Conservation (phyloP, 2,329 filamentous ascomycete genomes). For the Botrytis deweyae region DNA sequence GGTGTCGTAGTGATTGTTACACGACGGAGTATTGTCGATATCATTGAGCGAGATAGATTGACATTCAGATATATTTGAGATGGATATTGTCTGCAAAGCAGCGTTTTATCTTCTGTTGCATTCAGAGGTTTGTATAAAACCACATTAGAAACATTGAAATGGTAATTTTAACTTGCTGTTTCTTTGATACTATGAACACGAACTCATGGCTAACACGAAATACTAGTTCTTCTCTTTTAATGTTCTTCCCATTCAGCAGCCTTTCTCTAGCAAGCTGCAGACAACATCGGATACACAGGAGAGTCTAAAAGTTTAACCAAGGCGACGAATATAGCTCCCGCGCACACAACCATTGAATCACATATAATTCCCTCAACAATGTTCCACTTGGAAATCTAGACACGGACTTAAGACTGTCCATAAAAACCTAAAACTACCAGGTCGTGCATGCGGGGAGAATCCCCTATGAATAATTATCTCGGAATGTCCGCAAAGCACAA, state of each 20-base stretch:
- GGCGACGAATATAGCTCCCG: background rate
- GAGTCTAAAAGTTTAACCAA: background rate
- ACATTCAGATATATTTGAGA: background rate
- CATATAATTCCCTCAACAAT: background rate
- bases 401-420: background rate
- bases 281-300: background rate
- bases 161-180: background rate
- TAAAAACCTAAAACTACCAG: background rate
- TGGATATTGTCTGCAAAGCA: background rate
- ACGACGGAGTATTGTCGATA: background rate
- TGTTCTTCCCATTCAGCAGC: no score
- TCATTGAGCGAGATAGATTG: background rate
- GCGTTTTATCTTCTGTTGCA: background rate
- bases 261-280: background rate
- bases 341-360: background rate
- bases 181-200: background rate
- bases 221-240: background rate
- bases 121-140: background rate
- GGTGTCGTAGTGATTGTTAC: background rate
- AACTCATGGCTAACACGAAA: background rate
- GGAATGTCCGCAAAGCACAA: background rate
- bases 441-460: background rate
- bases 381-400: background rate
- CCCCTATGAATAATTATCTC: background rate
- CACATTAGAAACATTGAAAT: background rate